phyloP scores from a whole-genome alignment of 805 yeast species.

The Naumovozyma castellii region DNA sequence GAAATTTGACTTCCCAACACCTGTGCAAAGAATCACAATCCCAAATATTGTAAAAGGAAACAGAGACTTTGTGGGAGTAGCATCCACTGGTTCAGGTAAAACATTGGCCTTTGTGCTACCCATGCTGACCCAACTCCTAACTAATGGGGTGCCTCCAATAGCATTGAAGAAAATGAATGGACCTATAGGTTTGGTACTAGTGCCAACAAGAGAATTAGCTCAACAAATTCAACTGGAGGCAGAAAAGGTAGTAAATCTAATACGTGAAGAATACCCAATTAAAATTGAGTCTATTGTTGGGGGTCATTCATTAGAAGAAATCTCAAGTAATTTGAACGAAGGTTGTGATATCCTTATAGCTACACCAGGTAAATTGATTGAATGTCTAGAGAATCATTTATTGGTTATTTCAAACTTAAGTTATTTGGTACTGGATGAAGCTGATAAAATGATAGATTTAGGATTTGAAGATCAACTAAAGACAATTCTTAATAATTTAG shows the following conservation, averaged over 20 bases:
- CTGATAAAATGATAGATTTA: slow-evolving; percentile 91
- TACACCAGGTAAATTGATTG: slow-evolving; percentile 88
- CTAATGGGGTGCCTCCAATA: slow-evolving; percentile 39
- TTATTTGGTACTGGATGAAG: slow-evolving; percentile 80
- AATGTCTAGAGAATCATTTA: slow-evolving; percentile 62
- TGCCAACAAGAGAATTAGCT: slow-evolving; percentile 92
- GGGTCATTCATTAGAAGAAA: slow-evolving; percentile 77
- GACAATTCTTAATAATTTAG: slow-evolving; percentile 39
- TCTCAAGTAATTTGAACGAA: slow-evolving; percentile 42
- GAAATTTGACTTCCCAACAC: slow-evolving; percentile 64
- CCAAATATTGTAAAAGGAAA: slow-evolving; percentile 47
- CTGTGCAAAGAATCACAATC: slow-evolving; percentile 82
- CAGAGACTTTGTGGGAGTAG: slow-evolving; percentile 76
- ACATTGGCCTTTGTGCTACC: slow-evolving; percentile 80
- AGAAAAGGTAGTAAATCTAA: slow-evolving; percentile 38
- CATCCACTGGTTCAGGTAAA: slow-evolving; percentile 95
- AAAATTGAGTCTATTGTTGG: slow-evolving; percentile 61
- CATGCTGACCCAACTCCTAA: slow-evolving; percentile 44
- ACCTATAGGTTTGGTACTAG: slow-evolving; percentile 65
- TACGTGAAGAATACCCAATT: neutral
- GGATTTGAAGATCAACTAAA: slow-evolving; percentile 81
- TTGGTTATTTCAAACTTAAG: slow-evolving; percentile 51
- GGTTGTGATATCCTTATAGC: slow-evolving; percentile 81
- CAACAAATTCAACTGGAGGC: slow-evolving; percentile 72
- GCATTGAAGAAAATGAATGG: slow-evolving; percentile 44